A percentile compares a stretch with the other conserved stretches of the same genome.
phyloP scores from a whole-genome alignment of 371 early-diverging fungal genomes.

The Rhizopus microsporus region DNA sequence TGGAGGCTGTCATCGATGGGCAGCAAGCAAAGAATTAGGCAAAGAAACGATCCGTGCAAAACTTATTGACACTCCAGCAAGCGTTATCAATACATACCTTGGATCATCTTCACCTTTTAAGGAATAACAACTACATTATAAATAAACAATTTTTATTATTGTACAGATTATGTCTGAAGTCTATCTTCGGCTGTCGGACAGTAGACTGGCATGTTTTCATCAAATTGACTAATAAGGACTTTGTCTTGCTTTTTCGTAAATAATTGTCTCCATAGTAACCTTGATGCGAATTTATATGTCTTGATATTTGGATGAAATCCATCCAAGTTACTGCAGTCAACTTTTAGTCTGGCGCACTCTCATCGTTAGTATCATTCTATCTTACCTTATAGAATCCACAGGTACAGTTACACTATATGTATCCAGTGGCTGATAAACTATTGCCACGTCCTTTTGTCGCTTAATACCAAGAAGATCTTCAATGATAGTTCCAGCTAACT shows the following conservation, averaged over 20 bases:
- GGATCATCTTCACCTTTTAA: constrained; percentile 36
- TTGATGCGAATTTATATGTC: constrained; percentile 31
- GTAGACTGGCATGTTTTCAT: constrained; percentile 15
- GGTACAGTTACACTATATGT: constrained; percentile 15
- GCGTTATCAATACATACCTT: constrained; percentile 42
- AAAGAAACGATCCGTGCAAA: constrained; percentile 44
- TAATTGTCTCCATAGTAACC: constrained; percentile 22
- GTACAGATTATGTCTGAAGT: constrained; percentile 13
- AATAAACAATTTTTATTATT: neutral
- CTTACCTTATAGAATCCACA: constrained; percentile 26
- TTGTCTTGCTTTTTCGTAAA: constrained; percentile 9
- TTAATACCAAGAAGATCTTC: neutral
- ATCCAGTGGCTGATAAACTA: constrained; percentile 33
- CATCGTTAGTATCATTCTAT: neutral
- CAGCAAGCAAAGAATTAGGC: constrained; percentile 45
- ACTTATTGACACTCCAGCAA: constrained; percentile 43
- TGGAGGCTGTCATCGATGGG: constrained; percentile 57
- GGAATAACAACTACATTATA: neutral
- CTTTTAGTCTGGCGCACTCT: neutral
- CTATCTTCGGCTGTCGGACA: constrained; percentile 29
- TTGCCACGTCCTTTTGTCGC: constrained; percentile 14
- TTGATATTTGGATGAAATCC: constrained; percentile 37
- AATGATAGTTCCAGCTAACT: neutral
- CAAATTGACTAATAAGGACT: neutral
- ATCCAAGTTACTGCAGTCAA: constrained; percentile 32